phyloP scores from a whole-genome alignment of 2,329 filamentous ascomycete genomes.

The Hypoxylon sp. region DNA sequence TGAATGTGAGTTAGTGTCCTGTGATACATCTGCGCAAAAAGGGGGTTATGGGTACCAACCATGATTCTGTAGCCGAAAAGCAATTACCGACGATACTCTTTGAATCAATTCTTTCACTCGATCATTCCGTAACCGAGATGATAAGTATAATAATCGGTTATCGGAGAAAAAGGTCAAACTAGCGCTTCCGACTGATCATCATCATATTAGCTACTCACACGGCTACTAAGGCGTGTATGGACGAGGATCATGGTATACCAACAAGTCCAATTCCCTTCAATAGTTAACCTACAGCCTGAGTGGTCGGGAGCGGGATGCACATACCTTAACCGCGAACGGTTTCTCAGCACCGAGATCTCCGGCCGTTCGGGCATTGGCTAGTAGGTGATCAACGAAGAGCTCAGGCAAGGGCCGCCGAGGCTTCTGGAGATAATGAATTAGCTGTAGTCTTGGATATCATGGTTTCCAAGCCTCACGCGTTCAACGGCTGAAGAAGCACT shows the following conservation, averaged over 20 bases:
- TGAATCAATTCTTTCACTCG: constrained; percentile 44
- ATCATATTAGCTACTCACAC: constrained; percentile 4
- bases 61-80: constrained; percentile 15
- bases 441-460: too few relatives aligned
- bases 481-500: not conserved
- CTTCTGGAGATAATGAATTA: too few relatives aligned
- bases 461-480: too few relatives aligned
- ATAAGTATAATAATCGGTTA: constrained; percentile 44
- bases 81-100: constrained; percentile 42
- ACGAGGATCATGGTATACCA: constrained; percentile 30
- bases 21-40: not conserved
- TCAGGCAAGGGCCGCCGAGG: constrained; percentile 33
- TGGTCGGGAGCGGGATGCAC: not conserved
- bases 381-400: constrained; percentile 43
- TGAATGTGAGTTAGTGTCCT: not conserved
- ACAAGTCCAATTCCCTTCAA: constrained; percentile 45
- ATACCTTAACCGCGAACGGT: constrained; percentile 40
- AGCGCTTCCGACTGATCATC: constrained; percentile 38
- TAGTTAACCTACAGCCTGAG: constrained; percentile 6
- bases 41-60: not conserved
- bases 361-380: constrained; percentile 31
- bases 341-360: constrained; percentile 24
- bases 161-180: constrained; percentile 46
- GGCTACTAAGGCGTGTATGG: not conserved
- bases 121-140: constrained; percentile 42